A percentile compares a stretch with the other conserved stretches of the same genome.
Evolutionary conservation across 495 filamentous ascomycete species (phyloP).

Genomic region (Diplogelasinospora grovesii): DNA sequence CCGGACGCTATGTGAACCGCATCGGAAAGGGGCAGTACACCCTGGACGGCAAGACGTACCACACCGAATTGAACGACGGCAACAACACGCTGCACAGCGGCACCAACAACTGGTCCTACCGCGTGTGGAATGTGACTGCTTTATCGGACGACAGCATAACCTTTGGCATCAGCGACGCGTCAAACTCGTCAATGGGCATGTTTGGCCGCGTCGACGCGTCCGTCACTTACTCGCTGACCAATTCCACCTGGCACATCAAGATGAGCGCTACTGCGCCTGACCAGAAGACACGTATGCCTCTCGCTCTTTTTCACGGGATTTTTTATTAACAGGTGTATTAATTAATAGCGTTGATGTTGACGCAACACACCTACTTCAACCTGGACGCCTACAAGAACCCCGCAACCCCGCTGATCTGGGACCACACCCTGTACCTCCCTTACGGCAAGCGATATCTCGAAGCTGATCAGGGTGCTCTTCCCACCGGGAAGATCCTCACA

Average conservation of each 20-base stretch:
- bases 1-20: conserved; percentile 50
- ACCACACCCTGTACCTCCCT: conserved; percentile 66
- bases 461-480: conserved; percentile 62
- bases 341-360: conserved; percentile 64
- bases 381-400: conserved; percentile 66
- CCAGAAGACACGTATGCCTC: conserved; percentile 43
- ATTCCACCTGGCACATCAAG: conserved; percentile 46
- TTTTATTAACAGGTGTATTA: no score
- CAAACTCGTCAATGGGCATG: conserved; percentile 61
- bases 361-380: conserved; percentile 83
- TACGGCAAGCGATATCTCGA: conserved; percentile 63
- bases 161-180: conserved; percentile 63
- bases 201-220: conserved; percentile 65
- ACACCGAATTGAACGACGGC: conserved; percentile 48
- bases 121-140: conserved; percentile 47
- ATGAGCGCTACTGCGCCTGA: conserved; percentile 47
- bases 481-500: conserved; percentile 60
- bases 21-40: conserved; percentile 48
- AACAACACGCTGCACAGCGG: conserved; percentile 55
- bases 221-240: conserved; percentile 60
- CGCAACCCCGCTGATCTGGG: conserved; percentile 53
- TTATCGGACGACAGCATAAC: conserved; percentile 63
- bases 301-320: no score
- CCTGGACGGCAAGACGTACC: conserved; percentile 45
- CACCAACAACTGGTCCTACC: conserved; percentile 53